phyloP scores from a whole-genome alignment of 768 basidiomycete genomes.

The Leucogyrophana mollusca region DNA sequence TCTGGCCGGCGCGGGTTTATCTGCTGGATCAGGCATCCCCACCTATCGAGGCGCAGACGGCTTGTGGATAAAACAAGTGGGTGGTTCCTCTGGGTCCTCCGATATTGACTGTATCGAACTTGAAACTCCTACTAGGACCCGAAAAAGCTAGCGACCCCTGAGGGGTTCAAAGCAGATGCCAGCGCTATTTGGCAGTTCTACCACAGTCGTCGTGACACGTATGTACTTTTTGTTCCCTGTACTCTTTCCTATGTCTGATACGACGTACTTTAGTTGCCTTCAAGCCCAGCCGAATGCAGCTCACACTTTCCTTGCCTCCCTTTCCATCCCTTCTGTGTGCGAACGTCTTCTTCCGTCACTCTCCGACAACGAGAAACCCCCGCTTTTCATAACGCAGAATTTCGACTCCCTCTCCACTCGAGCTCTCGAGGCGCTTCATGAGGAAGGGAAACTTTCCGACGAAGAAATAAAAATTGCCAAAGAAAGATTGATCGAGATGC shows the following conservation, averaged over 20 bases:
- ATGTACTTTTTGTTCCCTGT: no score
- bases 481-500: background rate
- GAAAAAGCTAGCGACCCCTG: no score
- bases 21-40: slow-evolving; percentile 28
- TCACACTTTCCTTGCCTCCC: background rate
- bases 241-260: no score
- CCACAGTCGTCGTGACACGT: no score
- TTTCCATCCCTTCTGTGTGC: background rate
- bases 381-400: background rate
- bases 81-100: no score
- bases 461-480: background rate
- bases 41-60: slow-evolving; percentile 56
- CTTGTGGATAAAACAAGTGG: no score
- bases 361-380: background rate
- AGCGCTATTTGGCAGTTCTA: no score
- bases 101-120: no score
- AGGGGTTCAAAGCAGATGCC: no score
- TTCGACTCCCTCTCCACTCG: background rate
- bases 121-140: no score
- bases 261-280: background rate
- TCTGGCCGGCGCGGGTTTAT: background rate
- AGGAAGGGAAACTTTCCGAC: background rate
- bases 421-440: background rate
- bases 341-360: no score
- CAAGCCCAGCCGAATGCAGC: background rate